A percentile compares a stretch with the other conserved stretches of the same genome.
These are phyloP conservation scores for Elsinoe batatas DNA, from an alignment of 2,329 filamentous ascomycete species.

Conservation along the genomic window DNA sequence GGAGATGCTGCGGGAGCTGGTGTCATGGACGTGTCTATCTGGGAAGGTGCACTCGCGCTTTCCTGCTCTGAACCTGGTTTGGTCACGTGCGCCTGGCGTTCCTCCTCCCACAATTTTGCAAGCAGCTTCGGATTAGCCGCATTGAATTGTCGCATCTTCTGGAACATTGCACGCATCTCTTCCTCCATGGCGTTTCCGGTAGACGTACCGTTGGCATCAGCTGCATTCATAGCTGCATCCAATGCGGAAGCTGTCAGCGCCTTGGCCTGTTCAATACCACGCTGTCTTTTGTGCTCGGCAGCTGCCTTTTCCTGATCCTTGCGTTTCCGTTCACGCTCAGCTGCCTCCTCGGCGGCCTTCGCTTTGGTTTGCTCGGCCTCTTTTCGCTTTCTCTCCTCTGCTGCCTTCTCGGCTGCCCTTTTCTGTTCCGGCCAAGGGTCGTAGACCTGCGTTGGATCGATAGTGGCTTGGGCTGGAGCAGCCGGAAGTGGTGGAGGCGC, in stretches of 20 bases:
- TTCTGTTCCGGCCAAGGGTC: conserved; percentile 39
- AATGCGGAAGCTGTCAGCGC: conserved; percentile 11
- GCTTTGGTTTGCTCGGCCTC: conserved; percentile 13
- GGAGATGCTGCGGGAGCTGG: background rate
- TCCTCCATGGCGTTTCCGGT: conserved; percentile 34
- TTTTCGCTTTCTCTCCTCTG: conserved; percentile 22
- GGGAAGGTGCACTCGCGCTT: background rate
- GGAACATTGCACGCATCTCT: conserved; percentile 46
- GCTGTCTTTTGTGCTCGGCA: background rate
- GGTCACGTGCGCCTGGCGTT: conserved; percentile 32
- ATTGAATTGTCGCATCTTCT: conserved; percentile 49
- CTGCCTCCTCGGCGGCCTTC: background rate
- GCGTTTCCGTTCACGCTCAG: conserved; percentile 14
- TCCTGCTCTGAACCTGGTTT: background rate
- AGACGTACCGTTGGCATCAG: conserved; percentile 15
- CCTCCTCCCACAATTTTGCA: conserved; percentile 46
- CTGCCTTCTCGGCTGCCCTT: conserved; percentile 22
- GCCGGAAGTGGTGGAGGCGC: conserved; percentile 20
- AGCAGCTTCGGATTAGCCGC: conserved; percentile 45
- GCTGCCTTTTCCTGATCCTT: conserved; percentile 13
- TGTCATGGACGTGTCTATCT: background rate
- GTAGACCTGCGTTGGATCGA: conserved; percentile 46
- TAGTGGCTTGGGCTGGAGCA: conserved; percentile 32
- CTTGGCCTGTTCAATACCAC: conserved; percentile 4
- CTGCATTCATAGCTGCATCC: conserved; percentile 2